Percentiles rank a stretch among this genome's conserved stretches.
phyloP scores from a whole-genome alignment of 352 stramenopile genomes.

The Albugo laibachii region DNA sequence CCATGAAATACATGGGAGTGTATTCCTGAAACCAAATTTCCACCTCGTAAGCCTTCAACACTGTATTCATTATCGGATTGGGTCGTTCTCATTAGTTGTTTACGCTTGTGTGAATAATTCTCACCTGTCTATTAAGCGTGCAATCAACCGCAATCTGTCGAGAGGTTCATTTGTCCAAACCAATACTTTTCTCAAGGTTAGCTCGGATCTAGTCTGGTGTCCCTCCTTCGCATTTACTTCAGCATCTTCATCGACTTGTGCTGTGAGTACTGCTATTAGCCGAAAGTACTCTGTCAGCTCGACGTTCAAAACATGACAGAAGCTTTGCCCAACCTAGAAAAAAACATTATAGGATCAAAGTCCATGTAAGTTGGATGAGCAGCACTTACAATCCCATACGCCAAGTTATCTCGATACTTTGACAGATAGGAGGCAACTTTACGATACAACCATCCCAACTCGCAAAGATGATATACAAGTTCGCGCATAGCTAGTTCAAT shows the following conservation, averaged over 20 bases:
- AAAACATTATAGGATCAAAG: neutral
- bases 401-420: constrained; percentile 44
- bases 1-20: constrained; percentile 84
- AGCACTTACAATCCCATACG: constrained; percentile 46
- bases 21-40: constrained; percentile 75
- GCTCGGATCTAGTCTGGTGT: constrained; percentile 19
- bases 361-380: neutral
- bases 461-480: constrained; percentile 62
- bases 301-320: constrained; percentile 78
- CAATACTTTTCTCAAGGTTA: constrained; percentile 77
- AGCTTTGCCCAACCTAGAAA: constrained; percentile 64
- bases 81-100: neutral
- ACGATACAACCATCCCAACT: constrained; percentile 81
- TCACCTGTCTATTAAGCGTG: constrained; percentile 73
- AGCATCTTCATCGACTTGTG: constrained; percentile 75
- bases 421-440: constrained; percentile 69
- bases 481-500: constrained; percentile 44
- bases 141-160: constrained; percentile 77
- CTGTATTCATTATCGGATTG: constrained; percentile 7
- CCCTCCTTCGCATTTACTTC: constrained; percentile 15
- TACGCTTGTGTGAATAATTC: constrained; percentile 1
- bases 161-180: constrained; percentile 82
- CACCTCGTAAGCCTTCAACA: constrained; percentile 67
- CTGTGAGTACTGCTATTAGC: constrained; percentile 80
- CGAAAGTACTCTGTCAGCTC: constrained; percentile 86